Evolutionary conservation across 1,139 yeast genomes (phyloP).

Genomic region (Candida sp.): DNA sequence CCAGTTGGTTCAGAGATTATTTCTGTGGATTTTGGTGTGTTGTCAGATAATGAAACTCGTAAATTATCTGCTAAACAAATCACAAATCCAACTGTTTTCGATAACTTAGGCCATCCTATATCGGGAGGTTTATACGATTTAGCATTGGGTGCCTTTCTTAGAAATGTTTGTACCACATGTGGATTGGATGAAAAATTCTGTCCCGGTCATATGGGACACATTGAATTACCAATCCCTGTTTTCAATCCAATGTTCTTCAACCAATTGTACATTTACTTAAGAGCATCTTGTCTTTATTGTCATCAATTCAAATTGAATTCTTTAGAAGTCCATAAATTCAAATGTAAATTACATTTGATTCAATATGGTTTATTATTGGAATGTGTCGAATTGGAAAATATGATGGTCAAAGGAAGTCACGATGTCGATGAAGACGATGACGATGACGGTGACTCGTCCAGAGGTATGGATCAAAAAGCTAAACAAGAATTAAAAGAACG

Average conservation of each 20-base stretch:
- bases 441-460: slow-evolving; percentile 28
- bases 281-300: slow-evolving; percentile 89
- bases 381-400: slow-evolving; percentile 65
- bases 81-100: slow-evolving; percentile 92
- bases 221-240: slow-evolving; percentile 92
- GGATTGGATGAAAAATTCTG: slow-evolving; percentile 93
- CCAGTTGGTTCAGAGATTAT: slow-evolving; percentile 95
- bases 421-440: slow-evolving; percentile 31
- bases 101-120: slow-evolving; percentile 94
- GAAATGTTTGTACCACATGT: slow-evolving; percentile 91
- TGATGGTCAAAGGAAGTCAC: slow-evolving; percentile 37
- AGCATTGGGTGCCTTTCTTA: slow-evolving; percentile 88
- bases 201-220: slow-evolving; percentile 99
- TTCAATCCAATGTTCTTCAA: slow-evolving; percentile 93
- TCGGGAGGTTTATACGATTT: slow-evolving; percentile 92
- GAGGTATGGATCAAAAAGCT: slow-evolving; percentile 31
- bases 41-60: slow-evolving; percentile 79
- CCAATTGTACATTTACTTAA: slow-evolving; percentile 79
- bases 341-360: slow-evolving; percentile 75
- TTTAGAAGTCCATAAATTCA: slow-evolving; percentile 69
- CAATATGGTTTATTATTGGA: slow-evolving; percentile 90
- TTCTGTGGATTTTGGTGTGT: slow-evolving; percentile 89
- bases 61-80: slow-evolving; percentile 90
- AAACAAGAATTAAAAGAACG: slow-evolving; percentile 49
- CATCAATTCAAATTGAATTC: slow-evolving; percentile 73